phyloP scores from a whole-genome alignment of 2,329 filamentous ascomycete species.

The Fusarium siculi region DNA sequence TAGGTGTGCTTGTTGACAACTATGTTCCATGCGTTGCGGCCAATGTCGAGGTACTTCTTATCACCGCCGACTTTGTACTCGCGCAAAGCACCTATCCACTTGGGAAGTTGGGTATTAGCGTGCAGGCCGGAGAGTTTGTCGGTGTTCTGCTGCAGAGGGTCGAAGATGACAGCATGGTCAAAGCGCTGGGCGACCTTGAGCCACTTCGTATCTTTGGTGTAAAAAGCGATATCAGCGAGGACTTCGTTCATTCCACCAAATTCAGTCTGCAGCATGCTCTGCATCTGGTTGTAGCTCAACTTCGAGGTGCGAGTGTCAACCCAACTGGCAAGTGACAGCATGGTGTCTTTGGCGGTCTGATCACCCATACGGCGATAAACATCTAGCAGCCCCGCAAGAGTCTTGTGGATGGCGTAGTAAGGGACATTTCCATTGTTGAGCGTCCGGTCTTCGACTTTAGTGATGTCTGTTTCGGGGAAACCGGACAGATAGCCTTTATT shows the following conservation, averaged over 20 bases:
- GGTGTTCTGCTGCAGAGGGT: constrained; percentile 57
- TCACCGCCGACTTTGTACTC: constrained; percentile 61
- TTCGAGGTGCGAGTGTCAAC: constrained; percentile 58
- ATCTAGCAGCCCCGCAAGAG: constrained; percentile 61
- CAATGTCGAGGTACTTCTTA: constrained; percentile 58
- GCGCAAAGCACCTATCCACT: constrained; percentile 62
- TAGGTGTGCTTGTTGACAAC: constrained; percentile 60
- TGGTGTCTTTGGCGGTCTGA: constrained; percentile 54
- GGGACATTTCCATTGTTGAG: constrained; percentile 62
- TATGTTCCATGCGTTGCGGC: constrained; percentile 60
- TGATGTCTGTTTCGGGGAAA: constrained; percentile 63
- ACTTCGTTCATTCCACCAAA: constrained; percentile 66
- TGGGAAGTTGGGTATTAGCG: constrained; percentile 64
- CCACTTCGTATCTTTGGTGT: constrained; percentile 58
- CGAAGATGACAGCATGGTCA: constrained; percentile 59
- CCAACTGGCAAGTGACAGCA: constrained; percentile 59
- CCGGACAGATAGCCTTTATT: constrained; percentile 59
- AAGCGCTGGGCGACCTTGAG: constrained; percentile 59
- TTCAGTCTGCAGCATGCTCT: constrained; percentile 59
- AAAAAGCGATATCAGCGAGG: constrained; percentile 58
- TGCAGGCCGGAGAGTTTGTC: constrained; percentile 60
- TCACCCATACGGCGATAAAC: constrained; percentile 59
- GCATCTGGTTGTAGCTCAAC: constrained; percentile 58
- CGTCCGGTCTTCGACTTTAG: constrained; percentile 54
- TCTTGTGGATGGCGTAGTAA: constrained; percentile 66